These are phyloP conservation scores for Saccharomycopsis javanensis DNA, from an alignment of 805 yeast genomes.

Conservation along the genomic window DNA sequence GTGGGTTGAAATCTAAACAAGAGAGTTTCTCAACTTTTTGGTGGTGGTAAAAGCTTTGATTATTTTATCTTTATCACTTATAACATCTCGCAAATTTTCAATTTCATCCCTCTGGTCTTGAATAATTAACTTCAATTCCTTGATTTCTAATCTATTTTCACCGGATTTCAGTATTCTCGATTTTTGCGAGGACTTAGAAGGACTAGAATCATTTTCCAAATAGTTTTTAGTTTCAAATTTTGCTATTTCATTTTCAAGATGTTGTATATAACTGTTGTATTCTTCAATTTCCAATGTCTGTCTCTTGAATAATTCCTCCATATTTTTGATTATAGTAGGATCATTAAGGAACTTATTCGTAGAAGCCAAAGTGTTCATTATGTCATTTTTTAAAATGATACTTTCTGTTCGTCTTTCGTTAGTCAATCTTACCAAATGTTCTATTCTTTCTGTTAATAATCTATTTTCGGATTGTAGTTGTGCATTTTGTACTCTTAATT, in stretches of 20 bases:
- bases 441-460: conserved; percentile 55
- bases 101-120: conserved; percentile 64
- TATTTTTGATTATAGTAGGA: conserved; percentile 33
- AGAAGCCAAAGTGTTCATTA: conserved; percentile 48
- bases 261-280: conserved; percentile 47
- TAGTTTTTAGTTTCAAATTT: conserved; percentile 20
- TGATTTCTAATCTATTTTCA: conserved; percentile 7
- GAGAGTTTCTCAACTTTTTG: conserved; percentile 41
- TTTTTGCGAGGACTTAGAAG: not conserved
- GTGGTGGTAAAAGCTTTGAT: conserved; percentile 65
- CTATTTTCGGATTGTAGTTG: conserved; percentile 54
- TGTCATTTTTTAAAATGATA: conserved; percentile 47
- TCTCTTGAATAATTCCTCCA: conserved; percentile 39
- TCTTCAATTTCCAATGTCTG: conserved; percentile 48
- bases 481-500: conserved; percentile 27
- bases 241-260: conserved; percentile 46
- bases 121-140: conserved; percentile 27
- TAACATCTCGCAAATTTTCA: conserved; percentile 46
- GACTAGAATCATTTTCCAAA: conserved; percentile 5
- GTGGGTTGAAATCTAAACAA: not conserved
- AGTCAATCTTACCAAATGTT: conserved; percentile 55
- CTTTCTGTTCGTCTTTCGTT: conserved; percentile 49
- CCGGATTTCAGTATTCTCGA: not conserved
- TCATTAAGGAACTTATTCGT: conserved; percentile 26
- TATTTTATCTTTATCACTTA: conserved; percentile 69